Evolutionary conservation across 2,329 filamentous ascomycete genomes (phyloP).

Genomic region (Aspergillus puulaauensis): DNA sequence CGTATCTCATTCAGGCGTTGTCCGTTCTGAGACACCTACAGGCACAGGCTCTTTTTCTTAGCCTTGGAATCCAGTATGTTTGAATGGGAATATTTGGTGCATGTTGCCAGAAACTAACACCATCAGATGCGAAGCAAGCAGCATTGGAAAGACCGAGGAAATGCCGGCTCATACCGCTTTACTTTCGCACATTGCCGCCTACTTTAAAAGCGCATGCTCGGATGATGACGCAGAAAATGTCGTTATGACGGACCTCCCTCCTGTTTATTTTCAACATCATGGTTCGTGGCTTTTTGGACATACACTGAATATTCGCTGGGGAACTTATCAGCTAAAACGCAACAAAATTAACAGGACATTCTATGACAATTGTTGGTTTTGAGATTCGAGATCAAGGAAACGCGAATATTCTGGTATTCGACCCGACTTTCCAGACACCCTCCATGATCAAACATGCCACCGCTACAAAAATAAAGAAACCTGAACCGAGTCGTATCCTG

Average conservation of each 20-base stretch:
- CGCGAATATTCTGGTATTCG: slow-evolving; percentile 77
- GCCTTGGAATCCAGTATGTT: slow-evolving; percentile 64
- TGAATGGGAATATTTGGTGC: background rate
- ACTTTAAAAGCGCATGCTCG: slow-evolving; percentile 63
- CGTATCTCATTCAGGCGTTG: background rate
- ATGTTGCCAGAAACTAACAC: slow-evolving; percentile 10
- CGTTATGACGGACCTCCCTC: slow-evolving; percentile 70
- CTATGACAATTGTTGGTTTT: slow-evolving; percentile 83
- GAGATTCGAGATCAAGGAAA: slow-evolving; percentile 67
- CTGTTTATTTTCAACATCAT: slow-evolving; percentile 86
- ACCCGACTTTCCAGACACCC: slow-evolving; percentile 77
- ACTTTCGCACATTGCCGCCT: slow-evolving; percentile 70
- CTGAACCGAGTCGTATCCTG: slow-evolving; percentile 56
- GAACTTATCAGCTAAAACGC: background rate
- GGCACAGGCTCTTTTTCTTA: slow-evolving; percentile 76
- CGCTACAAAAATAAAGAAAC: slow-evolving; percentile 39
- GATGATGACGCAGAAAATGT: slow-evolving; percentile 59
- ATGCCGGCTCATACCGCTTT: slow-evolving; percentile 51
- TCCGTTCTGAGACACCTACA: slow-evolving; percentile 34
- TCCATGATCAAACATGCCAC: slow-evolving; percentile 61
- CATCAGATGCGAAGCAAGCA: slow-evolving; percentile 60
- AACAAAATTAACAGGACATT: slow-evolving; percentile 63
- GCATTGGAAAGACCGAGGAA: slow-evolving; percentile 51
- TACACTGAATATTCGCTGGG: background rate
- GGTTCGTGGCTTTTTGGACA: slow-evolving; percentile 44